Percentiles rank a stretch among this genome's conserved stretches.
Evolutionary conservation across 139 green algal species (phyloP).

Genomic region (Eudorina sp.): DNA sequence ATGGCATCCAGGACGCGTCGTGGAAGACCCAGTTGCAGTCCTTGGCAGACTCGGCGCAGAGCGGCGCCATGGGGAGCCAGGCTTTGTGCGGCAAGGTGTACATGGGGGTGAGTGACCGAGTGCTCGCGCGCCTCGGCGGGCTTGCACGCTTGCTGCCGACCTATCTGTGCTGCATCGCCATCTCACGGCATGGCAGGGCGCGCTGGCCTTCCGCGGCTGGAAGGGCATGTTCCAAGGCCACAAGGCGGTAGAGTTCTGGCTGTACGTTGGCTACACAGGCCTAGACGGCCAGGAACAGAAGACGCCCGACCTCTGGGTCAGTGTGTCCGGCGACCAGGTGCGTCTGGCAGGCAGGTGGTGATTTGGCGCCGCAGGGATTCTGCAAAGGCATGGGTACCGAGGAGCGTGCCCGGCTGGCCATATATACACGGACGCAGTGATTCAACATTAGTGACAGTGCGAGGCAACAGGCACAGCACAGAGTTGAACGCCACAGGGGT

Average conservation of each 20-base stretch:
- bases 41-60: neutral
- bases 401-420: too few relatives aligned
- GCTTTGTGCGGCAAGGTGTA: slow-evolving; percentile 23
- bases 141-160: neutral
- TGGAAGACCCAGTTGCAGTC: slow-evolving; percentile 16
- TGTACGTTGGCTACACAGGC: slow-evolving; percentile 39
- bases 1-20: slow-evolving; percentile 3
- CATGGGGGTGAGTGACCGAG: slow-evolving; percentile 24
- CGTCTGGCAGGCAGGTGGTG: neutral
- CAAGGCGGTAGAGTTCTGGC: slow-evolving; percentile 21
- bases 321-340: slow-evolving; percentile 47
- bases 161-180: neutral
- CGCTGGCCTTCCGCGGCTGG: slow-evolving; percentile 22
- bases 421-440: too few relatives aligned
- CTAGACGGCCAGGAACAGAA: slow-evolving; percentile 22
- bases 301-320: slow-evolving; percentile 57
- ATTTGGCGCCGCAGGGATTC: too few relatives aligned
- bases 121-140: neutral
- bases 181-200: neutral
- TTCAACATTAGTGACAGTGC: too few relatives aligned
- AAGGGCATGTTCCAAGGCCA: slow-evolving; percentile 28
- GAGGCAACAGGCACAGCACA: too few relatives aligned
- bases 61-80: neutral
- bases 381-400: too few relatives aligned
- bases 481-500: too few relatives aligned